A percentile compares a stretch with the other conserved stretches of the same genome.
Conservation (phyloP, 2,329 filamentous ascomycete genomes). For the Elsinoe fawcettii region DNA sequence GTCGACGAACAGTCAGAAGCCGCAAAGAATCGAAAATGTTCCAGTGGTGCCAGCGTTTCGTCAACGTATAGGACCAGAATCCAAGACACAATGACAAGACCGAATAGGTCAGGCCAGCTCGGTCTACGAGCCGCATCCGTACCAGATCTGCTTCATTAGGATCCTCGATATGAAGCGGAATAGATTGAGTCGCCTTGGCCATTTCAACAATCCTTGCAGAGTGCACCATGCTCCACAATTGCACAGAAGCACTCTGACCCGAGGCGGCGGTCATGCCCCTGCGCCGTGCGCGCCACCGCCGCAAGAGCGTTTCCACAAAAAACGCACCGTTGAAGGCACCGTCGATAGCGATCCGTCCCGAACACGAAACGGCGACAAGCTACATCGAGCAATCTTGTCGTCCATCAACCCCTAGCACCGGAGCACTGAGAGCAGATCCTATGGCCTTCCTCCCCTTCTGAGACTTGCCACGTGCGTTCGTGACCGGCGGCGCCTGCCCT, state of each 20-base stretch:
- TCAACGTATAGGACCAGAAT: slow-evolving; percentile 3
- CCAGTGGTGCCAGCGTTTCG: slow-evolving; percentile 13
- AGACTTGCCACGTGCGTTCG: slow-evolving; percentile 10
- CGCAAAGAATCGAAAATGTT: neutral
- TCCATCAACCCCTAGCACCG: neutral
- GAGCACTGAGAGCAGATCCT: too few relatives aligned
- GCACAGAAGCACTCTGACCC: neutral
- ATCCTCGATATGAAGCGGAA: neutral
- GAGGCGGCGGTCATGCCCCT: slow-evolving; percentile 8
- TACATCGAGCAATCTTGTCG: neutral
- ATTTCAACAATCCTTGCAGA: neutral
- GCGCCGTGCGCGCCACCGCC: slow-evolving; percentile 5
- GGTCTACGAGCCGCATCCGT: slow-evolving; percentile 1
- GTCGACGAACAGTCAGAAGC: neutral
- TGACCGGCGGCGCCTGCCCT: slow-evolving; percentile 3
- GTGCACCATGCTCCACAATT: neutral
- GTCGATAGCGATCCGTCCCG: slow-evolving; percentile 4
- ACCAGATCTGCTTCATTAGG: neutral
- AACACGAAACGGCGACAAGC: slow-evolving; percentile 10
- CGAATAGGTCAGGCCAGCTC: neutral
- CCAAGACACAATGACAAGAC: neutral
- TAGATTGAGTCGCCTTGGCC: slow-evolving; percentile 1
- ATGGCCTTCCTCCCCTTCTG: neutral
- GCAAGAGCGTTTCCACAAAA: neutral
- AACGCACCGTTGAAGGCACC: neutral